Conservation (phyloP, 305 asterid genomes). For the Plantago rigida region DNA sequence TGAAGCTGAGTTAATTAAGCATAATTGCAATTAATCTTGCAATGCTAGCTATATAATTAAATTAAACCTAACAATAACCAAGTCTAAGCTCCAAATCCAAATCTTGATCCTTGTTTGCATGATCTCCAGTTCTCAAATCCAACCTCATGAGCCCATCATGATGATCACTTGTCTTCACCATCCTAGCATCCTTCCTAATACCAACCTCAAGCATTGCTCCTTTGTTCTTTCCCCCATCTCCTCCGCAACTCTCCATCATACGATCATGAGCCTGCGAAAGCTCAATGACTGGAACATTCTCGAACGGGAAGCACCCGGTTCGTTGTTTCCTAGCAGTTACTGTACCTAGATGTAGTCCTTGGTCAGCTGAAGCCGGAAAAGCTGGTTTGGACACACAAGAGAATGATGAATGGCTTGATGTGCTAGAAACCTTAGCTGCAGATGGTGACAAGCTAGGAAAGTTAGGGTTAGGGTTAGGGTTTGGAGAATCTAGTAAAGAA, state of each 20-base stretch:
- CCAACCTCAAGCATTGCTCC: constrained; percentile 1
- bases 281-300: constrained; percentile 15
- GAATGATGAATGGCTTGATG: constrained; percentile 14
- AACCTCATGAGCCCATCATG: not conserved
- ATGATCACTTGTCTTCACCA: not conserved
- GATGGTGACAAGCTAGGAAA: not conserved
- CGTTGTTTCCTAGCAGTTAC: not conserved
- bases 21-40: not conserved
- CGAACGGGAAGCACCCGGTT: constrained; percentile 1
- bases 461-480: constrained; percentile 9
- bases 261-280: constrained; percentile 3
- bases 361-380: not conserved
- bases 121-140: constrained; percentile 10
- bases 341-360: constrained; percentile 1
- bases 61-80: constrained; percentile 22
- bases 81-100: constrained; percentile 55
- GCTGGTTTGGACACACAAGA: not conserved
- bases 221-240: constrained; percentile 23
- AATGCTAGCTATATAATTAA: not conserved
- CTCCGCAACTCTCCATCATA: constrained; percentile 23
- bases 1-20: not conserved
- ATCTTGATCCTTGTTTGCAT: constrained; percentile 11
- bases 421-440: not conserved
- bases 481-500: constrained; percentile 3
- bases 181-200: not conserved